phyloP scores from a whole-genome alignment of 257 asterid species.

The Penstemon eatonii region DNA sequence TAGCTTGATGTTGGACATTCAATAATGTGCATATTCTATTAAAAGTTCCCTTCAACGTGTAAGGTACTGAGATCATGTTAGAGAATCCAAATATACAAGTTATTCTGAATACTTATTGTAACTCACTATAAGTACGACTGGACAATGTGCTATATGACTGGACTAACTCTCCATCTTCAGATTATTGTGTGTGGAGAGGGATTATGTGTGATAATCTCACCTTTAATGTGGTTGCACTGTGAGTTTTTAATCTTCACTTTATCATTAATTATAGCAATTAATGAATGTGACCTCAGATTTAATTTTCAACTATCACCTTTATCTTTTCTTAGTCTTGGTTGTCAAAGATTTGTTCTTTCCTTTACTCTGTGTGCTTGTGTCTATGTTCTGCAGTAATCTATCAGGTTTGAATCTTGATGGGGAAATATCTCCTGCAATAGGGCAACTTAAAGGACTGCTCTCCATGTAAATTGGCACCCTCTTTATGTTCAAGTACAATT shows the following conservation, averaged over 20 bases:
- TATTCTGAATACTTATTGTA: too few species aligned
- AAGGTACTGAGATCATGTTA: conserved; percentile 12
- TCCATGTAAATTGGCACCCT: conserved; percentile 51
- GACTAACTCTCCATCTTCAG: conserved; percentile 83
- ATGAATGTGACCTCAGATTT: too few species aligned
- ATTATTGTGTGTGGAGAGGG: conserved; percentile 93
- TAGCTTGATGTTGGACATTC: too few species aligned
- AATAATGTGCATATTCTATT: background rate
- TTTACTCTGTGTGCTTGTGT: background rate
- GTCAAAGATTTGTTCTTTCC: conserved; percentile 2
- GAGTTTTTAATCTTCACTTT: conserved; percentile 30
- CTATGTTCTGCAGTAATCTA: conserved; percentile 56
- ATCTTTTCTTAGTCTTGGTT: background rate
- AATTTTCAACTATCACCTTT: too few species aligned
- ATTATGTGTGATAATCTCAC: conserved; percentile 84
- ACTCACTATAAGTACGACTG: conserved; percentile 7
- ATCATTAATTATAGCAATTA: background rate
- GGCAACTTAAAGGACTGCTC: conserved; percentile 65
- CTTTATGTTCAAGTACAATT: background rate
- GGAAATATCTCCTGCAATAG: conserved; percentile 88
- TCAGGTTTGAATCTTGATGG: conserved; percentile 92
- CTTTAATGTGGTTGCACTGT: conserved; percentile 85
- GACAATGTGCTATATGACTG: conserved; percentile 95
- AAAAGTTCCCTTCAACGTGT: conserved; percentile 5
- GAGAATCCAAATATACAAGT: background rate